Evolutionary conservation across 208 protist species (phyloP).

Genomic region (Zelonia costaricensis): DNA sequence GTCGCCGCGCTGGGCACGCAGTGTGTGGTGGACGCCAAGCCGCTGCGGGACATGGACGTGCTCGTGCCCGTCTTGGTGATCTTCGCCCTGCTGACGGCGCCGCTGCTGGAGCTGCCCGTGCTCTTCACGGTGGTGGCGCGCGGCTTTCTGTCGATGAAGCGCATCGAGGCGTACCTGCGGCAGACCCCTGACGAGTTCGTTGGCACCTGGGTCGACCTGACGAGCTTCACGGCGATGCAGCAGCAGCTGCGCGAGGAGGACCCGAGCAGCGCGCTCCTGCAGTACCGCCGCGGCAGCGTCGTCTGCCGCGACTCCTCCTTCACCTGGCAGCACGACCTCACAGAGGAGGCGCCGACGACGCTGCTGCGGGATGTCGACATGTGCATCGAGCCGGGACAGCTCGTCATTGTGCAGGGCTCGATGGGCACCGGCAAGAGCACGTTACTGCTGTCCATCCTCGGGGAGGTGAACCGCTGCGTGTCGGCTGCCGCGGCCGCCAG

Average conservation of each 20-base stretch:
- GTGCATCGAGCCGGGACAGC: slow-evolving; percentile 58
- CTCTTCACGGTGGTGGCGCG: slow-evolving; percentile 49
- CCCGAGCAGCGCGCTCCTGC: slow-evolving; percentile 19
- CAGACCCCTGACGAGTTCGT: slow-evolving; percentile 69
- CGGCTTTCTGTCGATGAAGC: slow-evolving; percentile 60
- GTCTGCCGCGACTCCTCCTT: slow-evolving; percentile 68
- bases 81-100: slow-evolving; percentile 41
- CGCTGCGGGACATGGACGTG: slow-evolving; percentile 13
- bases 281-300: slow-evolving; percentile 56
- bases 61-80: slow-evolving; percentile 46
- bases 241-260: slow-evolving; percentile 28
- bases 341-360: slow-evolving; percentile 31
- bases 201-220: slow-evolving; percentile 63
- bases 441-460: slow-evolving; percentile 74
- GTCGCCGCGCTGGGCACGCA: slow-evolving; percentile 27
- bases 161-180: slow-evolving; percentile 59
- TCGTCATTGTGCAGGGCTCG: slow-evolving; percentile 79
- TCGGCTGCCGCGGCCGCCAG: slow-evolving; percentile 4
- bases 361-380: slow-evolving; percentile 62
- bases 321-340: slow-evolving; percentile 73
- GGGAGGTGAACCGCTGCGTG: slow-evolving; percentile 68
- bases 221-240: slow-evolving; percentile 29
- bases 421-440: slow-evolving; percentile 81
- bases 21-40: slow-evolving; percentile 9
- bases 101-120: slow-evolving; percentile 48